Percentiles rank a stretch among this genome's conserved stretches.
Conservation (phyloP, 129 eudicot genomes). For the Centella asiatica region DNA sequence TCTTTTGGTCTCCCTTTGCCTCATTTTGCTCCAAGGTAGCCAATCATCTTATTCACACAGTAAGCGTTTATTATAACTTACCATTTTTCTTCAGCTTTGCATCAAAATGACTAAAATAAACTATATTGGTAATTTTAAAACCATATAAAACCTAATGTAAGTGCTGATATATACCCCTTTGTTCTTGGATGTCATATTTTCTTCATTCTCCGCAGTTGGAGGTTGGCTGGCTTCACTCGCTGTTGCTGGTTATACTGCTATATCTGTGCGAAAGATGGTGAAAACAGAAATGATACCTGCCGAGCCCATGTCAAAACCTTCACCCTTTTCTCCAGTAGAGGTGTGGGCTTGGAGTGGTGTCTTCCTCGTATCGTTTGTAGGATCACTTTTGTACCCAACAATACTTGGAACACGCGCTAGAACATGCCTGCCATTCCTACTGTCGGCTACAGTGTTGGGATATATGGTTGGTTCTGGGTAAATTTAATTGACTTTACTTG, state of each 20-base stretch:
- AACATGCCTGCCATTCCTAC: constrained; percentile 87
- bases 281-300: constrained; percentile 94
- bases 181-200: constrained; percentile 10
- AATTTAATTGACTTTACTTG: constrained; percentile 18
- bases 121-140: no score
- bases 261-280: constrained; percentile 86
- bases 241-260: constrained; percentile 88
- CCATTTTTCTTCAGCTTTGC: no score
- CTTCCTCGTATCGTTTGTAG: constrained; percentile 55
- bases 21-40: no score
- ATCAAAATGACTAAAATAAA: no score
- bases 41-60: no score
- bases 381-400: constrained; percentile 63
- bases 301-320: constrained; percentile 94
- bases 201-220: constrained; percentile 51
- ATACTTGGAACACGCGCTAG: constrained; percentile 79
- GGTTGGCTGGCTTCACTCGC: constrained; percentile 96
- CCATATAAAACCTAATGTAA: neutral
- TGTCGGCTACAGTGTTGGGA: constrained; percentile 93
- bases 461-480: constrained; percentile 94
- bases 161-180: no score
- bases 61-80: no score
- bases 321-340: constrained; percentile 70
- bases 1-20: no score
- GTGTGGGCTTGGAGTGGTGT: constrained; percentile 68